Percentiles rank a stretch among this genome's conserved stretches.
Evolutionary conservation across 2,329 filamentous ascomycete species (phyloP).

Genomic region (Scortechinia acanthostroma): DNA sequence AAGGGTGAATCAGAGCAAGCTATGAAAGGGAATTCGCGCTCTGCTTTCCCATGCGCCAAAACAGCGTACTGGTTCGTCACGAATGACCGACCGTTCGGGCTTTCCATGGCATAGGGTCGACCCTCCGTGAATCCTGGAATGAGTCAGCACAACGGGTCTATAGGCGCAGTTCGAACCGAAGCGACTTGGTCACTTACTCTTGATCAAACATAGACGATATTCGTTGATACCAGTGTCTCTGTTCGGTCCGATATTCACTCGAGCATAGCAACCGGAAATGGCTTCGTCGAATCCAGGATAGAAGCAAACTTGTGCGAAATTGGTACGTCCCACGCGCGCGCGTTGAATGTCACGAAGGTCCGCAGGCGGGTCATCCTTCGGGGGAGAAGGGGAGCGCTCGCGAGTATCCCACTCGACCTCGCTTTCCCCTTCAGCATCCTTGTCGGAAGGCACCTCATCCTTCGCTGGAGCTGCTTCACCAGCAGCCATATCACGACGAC

Average conservation of each 20-base stretch:
- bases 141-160: no score
- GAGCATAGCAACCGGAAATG: constrained; percentile 77
- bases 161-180: no score
- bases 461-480: neutral
- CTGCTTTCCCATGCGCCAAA: constrained; percentile 46
- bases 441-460: neutral
- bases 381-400: constrained; percentile 30
- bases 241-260: constrained; percentile 76
- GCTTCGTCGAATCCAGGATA: constrained; percentile 81
- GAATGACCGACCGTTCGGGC: constrained; percentile 42
- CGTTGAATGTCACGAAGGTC: constrained; percentile 78
- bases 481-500: constrained; percentile 16
- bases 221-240: constrained; percentile 64
- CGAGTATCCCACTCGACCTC: neutral
- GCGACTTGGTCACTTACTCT: constrained; percentile 59
- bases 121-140: constrained; percentile 41
- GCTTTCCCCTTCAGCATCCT: neutral
- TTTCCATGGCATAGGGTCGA: constrained; percentile 53
- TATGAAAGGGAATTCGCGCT: constrained; percentile 53
- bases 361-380: constrained; percentile 62
- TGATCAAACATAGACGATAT: constrained; percentile 85
- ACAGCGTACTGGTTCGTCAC: constrained; percentile 53
- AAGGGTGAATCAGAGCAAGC: constrained; percentile 53
- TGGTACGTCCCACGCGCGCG: constrained; percentile 73
- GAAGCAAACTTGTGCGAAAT: constrained; percentile 87